Base-by-base conservation (phyloP, 2,329 filamentous ascomycete genomes). In the Colletotrichum musae region DNA sequence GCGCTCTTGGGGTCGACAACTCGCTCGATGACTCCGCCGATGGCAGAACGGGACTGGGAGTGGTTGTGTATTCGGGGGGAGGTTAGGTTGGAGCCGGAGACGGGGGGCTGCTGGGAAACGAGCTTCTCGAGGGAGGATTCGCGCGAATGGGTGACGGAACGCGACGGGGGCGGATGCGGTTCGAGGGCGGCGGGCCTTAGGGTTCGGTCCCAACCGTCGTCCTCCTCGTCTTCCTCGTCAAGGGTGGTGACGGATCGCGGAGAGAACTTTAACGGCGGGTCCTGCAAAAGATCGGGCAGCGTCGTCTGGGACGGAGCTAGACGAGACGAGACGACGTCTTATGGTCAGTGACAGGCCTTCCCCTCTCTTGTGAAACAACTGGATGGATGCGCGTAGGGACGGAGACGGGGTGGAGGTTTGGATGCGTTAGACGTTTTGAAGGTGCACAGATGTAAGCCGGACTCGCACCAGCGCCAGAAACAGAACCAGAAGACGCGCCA, bases 241-340 rank as follows among this genome's bases (percentile, higher is more conserved):
- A 87, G 83, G 75, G 84, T 84, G 65, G 84, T 81, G 71, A 84
- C 81, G 73, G 85, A 78, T 73, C 85, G 84, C 62, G 85, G 80
- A 68, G 86, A 82, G 75, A 86, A 87, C 77, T 86, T 88, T 74
- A 83, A 75, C 45, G 83, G 80, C 57, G 83, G 80, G 75, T 88
- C 86, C 77, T 84, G 82, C 73, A 82, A 77, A 76, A 86, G 85
- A 77, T 89, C 87, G 79, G 86, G 84, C 83, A 85, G 81, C 82
- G 86, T 83, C 82, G 86, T 83, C 84, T 89, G 87, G 79, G 87
- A 88, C 83, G 86, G 85, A 83, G 86, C 87, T 89, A 70, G 62
- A 72, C 65, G 59, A 70, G 62, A 72, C 65, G 59, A 70, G 70
- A 65, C 48, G 67, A 67, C 67, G 67, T 70, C 67, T 61, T 61